A percentile compares a stretch with the other conserved stretches of the same genome.
Evolutionary conservation across 129 eudicot species (phyloP).

Genomic region (Lonicera japonica): DNA sequence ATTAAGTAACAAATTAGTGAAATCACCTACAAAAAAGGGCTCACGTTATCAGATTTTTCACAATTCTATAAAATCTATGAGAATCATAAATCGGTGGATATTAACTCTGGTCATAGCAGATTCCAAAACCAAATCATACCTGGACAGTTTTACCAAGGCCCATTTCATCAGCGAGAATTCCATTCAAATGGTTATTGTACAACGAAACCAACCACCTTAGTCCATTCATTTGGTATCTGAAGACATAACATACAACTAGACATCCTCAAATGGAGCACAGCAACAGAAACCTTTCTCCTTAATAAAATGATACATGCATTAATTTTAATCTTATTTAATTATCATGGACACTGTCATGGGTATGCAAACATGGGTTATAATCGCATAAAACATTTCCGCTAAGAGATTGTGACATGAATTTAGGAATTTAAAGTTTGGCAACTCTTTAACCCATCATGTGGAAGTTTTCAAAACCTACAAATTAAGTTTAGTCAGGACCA

Average conservation of each 20-base stretch:
- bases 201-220: constrained; percentile 92
- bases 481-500: too few species aligned
- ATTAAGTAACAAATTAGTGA: constrained; percentile 90
- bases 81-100: background rate
- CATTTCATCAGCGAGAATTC: constrained; percentile 99
- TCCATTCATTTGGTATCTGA: constrained; percentile 97
- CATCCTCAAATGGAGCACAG: constrained; percentile 7
- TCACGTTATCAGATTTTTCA: constrained; percentile 12
- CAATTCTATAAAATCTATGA: background rate
- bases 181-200: constrained; percentile 94
- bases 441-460: too few species aligned
- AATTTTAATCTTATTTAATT: too few species aligned
- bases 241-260: constrained; percentile 11
- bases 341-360: too few species aligned
- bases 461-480: constrained; percentile 85
- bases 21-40: constrained; percentile 54
- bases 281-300: too few species aligned
- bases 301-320: constrained; percentile 61
- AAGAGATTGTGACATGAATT: constrained; percentile 63
- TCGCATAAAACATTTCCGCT: too few species aligned
- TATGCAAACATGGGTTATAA: too few species aligned
- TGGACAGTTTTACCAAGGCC: constrained; percentile 99
- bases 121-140: constrained; percentile 28
- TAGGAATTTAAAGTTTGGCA: too few species aligned
- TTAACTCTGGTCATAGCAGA: background rate